Evolutionary conservation across 306 rosid species (phyloP), one percentile per base, ranked within the genome.

Genomic region (Citrullus mucosospermus): DNA sequence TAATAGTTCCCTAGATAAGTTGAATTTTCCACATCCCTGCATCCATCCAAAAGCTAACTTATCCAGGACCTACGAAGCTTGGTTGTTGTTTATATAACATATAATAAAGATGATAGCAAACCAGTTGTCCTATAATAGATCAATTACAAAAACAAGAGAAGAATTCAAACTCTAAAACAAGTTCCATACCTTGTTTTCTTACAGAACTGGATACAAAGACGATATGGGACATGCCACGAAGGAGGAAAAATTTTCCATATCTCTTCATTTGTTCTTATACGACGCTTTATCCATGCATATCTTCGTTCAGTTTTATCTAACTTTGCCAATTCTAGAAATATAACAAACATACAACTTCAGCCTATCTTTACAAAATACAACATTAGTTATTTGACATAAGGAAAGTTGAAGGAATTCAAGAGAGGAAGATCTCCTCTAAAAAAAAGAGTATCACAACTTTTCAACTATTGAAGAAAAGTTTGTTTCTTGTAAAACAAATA

Each of bases 261-360:
- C 80, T 95, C 99, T 87, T 95, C 99, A 88, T 95, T 95, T 81
- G 99, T 92, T 83, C 99, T 87, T 85, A 95, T 95, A 50, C 98
- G 93, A 63, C 99, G 93, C 84, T 95, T 95, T 83, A 95, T 95
- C 98, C 99, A 95, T 67, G 99, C 99, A 92, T 95, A 95, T 90
- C 97, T 88, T 84, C 98, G 84, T 78, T 95, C 99, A 17, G 98
- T 91, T 86, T 95, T 95, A 81, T 95, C 99, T 93, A 95, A 84
- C 89, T 92, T 95, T 11, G 99, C 98, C 77, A 95, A 86, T 82
- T 92, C 99, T 95, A 81, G 50, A 71, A 73, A 71, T 68, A 83
- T 72, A 53, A 56, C 75, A 75, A 69, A 78, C 73, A 68, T 16
- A 4, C 54, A 44, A 28, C 34, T 9, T 75, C 65, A 75, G 14